Conservation (phyloP, 805 yeast species). For the Starmerella scarabaei region DNA sequence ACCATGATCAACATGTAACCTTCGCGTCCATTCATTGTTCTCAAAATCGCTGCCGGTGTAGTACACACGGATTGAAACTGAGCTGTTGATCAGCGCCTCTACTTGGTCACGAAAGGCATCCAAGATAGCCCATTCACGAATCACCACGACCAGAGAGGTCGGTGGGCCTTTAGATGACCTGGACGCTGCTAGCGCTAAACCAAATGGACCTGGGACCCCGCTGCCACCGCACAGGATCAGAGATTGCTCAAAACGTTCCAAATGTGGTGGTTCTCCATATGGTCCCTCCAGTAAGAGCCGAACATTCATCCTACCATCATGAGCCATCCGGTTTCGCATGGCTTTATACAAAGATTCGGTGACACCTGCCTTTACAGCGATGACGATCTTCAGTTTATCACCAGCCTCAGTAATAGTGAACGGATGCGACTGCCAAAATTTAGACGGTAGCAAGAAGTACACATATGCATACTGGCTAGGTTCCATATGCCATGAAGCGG, state of each 20-base stretch:
- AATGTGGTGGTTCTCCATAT: constrained; percentile 5
- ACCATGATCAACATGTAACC: not conserved
- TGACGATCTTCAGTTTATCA: constrained; percentile 5
- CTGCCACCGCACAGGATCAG: constrained; percentile 12
- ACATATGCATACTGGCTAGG: constrained; percentile 15
- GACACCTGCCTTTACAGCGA: constrained; percentile 10
- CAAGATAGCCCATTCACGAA: constrained; percentile 4
- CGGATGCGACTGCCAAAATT: constrained; percentile 65
- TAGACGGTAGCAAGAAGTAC: constrained; percentile 31
- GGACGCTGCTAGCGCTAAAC: constrained; percentile 1
- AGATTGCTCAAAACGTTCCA: not conserved
- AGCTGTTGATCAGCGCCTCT: not conserved
- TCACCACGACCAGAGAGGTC: constrained; percentile 1
- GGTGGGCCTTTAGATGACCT: no score
- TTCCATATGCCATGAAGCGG: constrained; percentile 6
- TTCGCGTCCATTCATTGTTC: not conserved
- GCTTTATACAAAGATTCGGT: constrained; percentile 1
- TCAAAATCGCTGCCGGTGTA: constrained; percentile 1
- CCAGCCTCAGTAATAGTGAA: constrained; percentile 34
- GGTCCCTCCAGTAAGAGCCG: constrained; percentile 13
- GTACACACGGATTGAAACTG: constrained; percentile 2
- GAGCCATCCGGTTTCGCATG: not conserved
- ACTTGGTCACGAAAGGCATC: constrained; percentile 4
- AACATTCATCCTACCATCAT: not conserved
- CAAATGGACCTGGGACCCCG: constrained; percentile 15